A percentile compares a stretch with the other conserved stretches of the same genome.
These are phyloP conservation scores for Calonectria pseudoreteaudii DNA, from an alignment of 2,329 filamentous ascomycete genomes.

Conservation along the genomic window DNA sequence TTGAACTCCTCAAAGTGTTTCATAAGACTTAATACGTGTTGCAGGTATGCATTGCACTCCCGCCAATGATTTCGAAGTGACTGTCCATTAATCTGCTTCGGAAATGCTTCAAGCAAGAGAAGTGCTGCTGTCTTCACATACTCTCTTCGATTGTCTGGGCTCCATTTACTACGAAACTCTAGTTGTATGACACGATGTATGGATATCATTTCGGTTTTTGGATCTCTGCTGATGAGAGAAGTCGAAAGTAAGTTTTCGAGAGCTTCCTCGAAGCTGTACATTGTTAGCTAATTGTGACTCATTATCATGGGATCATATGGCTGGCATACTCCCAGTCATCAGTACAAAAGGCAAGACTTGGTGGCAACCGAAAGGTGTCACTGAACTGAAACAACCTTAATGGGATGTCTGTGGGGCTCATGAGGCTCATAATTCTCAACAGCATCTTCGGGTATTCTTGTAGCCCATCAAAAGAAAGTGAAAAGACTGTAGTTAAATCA, in stretches of 20 bases:
- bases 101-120: neutral
- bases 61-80: neutral
- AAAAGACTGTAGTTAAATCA: neutral
- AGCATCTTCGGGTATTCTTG: neutral
- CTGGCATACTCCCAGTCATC: neutral
- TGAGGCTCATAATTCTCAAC: neutral
- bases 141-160: neutral
- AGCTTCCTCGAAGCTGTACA: neutral
- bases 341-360: neutral
- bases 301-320: neutral
- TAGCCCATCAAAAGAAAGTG: neutral
- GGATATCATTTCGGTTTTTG: neutral
- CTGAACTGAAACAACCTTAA: neutral
- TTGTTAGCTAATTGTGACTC: neutral
- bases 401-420: neutral
- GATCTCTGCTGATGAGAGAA: neutral
- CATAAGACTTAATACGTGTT: neutral
- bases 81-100: neutral
- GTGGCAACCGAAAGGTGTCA: neutral
- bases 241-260: neutral
- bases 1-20: neutral
- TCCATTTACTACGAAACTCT: neutral
- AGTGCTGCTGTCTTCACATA: neutral
- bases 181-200: neutral
- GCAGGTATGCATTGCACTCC: neutral